A percentile compares a stretch with the other conserved stretches of the same genome.
Evolutionary conservation across 2,329 filamentous ascomycete genomes (phyloP).

Genomic region (Endoconidiophora polonica): DNA sequence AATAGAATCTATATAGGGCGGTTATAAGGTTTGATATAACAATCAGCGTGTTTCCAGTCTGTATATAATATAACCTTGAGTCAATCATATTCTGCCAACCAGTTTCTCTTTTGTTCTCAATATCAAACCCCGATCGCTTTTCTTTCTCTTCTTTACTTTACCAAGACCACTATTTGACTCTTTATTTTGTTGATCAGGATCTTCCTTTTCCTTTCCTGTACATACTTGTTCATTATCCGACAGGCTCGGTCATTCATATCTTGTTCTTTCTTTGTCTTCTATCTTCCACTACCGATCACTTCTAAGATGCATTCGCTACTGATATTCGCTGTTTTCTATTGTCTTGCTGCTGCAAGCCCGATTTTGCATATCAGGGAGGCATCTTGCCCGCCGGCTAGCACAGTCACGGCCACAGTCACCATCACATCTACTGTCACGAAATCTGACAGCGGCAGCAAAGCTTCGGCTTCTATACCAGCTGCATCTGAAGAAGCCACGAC

Average conservation of each 20-base stretch:
- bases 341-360: slow-evolving; percentile 18
- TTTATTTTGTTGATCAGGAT: slow-evolving; percentile 1
- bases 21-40: too few relatives aligned
- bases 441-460: neutral
- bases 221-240: neutral
- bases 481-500: neutral
- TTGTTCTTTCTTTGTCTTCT: neutral
- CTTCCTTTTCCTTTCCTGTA: neutral
- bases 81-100: too few relatives aligned
- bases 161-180: too few relatives aligned
- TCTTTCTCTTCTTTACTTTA: neutral
- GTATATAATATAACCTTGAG: too few relatives aligned
- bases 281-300: neutral
- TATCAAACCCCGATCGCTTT: neutral
- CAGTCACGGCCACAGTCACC: slow-evolving; percentile 1
- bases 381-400: slow-evolving; percentile 1
- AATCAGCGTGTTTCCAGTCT: too few relatives aligned
- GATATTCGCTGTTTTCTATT: slow-evolving; percentile 1
- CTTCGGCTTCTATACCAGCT: neutral
- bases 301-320: neutral
- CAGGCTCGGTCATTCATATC: neutral
- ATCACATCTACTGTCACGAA: slow-evolving; percentile 4
- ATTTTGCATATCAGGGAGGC: slow-evolving; percentile 7
- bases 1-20: too few relatives aligned
- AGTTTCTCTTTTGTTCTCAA: too few relatives aligned